These are phyloP conservation scores for Penicillium sumatraense DNA, from an alignment of 2,329 filamentous ascomycete genomes.

Conservation along the genomic window DNA sequence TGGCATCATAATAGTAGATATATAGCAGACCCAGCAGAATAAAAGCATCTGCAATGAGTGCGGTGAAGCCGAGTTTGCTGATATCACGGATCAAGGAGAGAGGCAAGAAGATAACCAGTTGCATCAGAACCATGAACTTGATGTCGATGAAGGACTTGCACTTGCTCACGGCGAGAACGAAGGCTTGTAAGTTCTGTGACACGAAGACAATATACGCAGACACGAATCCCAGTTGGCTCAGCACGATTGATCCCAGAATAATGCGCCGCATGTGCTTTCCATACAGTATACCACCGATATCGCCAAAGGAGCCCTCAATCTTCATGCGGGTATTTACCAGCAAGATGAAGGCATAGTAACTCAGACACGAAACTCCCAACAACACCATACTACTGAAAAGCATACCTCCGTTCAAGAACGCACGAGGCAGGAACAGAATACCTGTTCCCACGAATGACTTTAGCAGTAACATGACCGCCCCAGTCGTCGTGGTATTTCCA, in stretches of 20 bases:
- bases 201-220: conserved; percentile 97
- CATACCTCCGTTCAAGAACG: conserved; percentile 97
- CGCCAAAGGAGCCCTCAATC: conserved; percentile 93
- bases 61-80: conserved; percentile 94
- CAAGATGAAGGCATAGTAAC: conserved; percentile 97
- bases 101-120: conserved; percentile 93
- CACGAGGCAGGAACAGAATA: conserved; percentile 88
- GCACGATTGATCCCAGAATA: conserved; percentile 89
- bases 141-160: conserved; percentile 86
- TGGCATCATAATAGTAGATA: conserved; percentile 92
- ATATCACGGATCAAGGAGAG: conserved; percentile 95
- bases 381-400: conserved; percentile 91
- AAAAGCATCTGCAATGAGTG: conserved; percentile 89
- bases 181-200: conserved; percentile 91
- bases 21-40: conserved; percentile 92
- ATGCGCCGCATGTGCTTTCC: conserved; percentile 86
- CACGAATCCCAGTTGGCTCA: conserved; percentile 94
- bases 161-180: conserved; percentile 87
- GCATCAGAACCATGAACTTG: conserved; percentile 87
- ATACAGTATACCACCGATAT: conserved; percentile 91
- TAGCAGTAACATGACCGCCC: conserved; percentile 81
- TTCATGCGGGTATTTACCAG: conserved; percentile 84
- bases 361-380: conserved; percentile 80
- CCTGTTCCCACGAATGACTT: conserved; percentile 99
- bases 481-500: conserved; percentile 77